phyloP scores from a whole-genome alignment of 441 rosid species.

The Adansonia rubrostipa region DNA sequence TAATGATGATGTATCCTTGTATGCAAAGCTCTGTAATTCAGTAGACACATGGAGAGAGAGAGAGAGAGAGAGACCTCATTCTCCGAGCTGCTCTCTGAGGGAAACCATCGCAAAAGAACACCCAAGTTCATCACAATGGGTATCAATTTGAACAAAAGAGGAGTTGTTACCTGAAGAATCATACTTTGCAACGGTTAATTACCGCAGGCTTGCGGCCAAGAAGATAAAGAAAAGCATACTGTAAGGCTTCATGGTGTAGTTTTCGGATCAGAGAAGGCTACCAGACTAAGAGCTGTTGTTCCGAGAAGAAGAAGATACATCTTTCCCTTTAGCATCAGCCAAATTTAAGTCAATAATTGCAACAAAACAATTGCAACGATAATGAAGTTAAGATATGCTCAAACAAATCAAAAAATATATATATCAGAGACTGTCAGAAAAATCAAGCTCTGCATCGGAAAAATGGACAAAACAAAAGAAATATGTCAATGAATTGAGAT shows the following conservation, averaged over 20 bases:
- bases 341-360: slow-evolving; percentile 22
- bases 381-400: neutral
- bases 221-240: slow-evolving; percentile 9
- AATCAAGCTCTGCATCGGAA: neutral
- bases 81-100: slow-evolving; percentile 56
- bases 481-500: neutral
- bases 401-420: neutral
- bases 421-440: neutral
- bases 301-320: slow-evolving; percentile 56
- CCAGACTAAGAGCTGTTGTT: slow-evolving; percentile 64
- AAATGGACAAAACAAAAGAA: neutral
- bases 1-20: neutral
- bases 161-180: slow-evolving; percentile 76
- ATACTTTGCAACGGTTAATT: slow-evolving; percentile 26
- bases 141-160: slow-evolving; percentile 83
- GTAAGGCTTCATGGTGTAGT: neutral
- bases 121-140: slow-evolving; percentile 85
- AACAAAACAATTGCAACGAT: neutral
- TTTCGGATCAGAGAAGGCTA: neutral
- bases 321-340: slow-evolving; percentile 59
- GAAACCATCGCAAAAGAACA: slow-evolving; percentile 79
- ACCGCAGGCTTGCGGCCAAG: neutral
- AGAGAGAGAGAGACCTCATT: slow-evolving; percentile 30
- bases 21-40: neutral
- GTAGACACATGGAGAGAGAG: neutral